Conservation (phyloP, 2,329 filamentous ascomycete genomes). For the Claviceps monticola region DNA sequence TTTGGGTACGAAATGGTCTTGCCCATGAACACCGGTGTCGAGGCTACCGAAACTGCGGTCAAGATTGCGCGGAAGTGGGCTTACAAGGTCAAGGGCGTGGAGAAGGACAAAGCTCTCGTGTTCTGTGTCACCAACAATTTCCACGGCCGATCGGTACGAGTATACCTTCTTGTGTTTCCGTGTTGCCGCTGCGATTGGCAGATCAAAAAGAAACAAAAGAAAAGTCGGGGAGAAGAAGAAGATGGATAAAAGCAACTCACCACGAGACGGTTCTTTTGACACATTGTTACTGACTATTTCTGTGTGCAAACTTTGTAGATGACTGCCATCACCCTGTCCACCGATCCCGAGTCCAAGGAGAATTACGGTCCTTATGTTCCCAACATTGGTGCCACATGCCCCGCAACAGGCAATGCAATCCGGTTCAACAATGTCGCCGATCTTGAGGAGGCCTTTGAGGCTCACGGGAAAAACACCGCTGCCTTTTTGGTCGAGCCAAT, state of each 20-base stretch:
- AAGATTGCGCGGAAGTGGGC: constrained; percentile 97
- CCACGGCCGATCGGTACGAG: constrained; percentile 76
- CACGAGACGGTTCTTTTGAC: no score
- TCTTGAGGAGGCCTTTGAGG: constrained; percentile 64
- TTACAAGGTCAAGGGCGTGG: constrained; percentile 89
- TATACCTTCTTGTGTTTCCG: constrained; percentile 7
- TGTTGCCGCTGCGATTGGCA: not conserved
- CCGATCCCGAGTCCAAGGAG: constrained; percentile 85
- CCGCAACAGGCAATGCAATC: constrained; percentile 61
- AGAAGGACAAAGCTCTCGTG: constrained; percentile 68
- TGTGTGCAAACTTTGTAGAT: constrained; percentile 40
- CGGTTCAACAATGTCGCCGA: constrained; percentile 77
- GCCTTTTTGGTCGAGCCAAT: constrained; percentile 94
- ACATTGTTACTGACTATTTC: not conserved
- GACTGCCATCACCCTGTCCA: constrained; percentile 87
- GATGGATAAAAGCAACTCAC: no score
- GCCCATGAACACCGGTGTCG: constrained; percentile 95
- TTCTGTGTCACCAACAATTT: constrained; percentile 87
- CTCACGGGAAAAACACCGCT: constrained; percentile 71
- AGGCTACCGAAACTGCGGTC: constrained; percentile 89
- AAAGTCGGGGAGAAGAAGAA: no score
- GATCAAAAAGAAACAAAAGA: no score
- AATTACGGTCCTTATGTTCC: constrained; percentile 97
- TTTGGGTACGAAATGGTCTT: constrained; percentile 97
- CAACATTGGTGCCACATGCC: constrained; percentile 64